These are phyloP conservation scores for Exserohilum rostratum DNA, from an alignment of 2,329 filamentous ascomycete genomes.

Conservation along the genomic window DNA sequence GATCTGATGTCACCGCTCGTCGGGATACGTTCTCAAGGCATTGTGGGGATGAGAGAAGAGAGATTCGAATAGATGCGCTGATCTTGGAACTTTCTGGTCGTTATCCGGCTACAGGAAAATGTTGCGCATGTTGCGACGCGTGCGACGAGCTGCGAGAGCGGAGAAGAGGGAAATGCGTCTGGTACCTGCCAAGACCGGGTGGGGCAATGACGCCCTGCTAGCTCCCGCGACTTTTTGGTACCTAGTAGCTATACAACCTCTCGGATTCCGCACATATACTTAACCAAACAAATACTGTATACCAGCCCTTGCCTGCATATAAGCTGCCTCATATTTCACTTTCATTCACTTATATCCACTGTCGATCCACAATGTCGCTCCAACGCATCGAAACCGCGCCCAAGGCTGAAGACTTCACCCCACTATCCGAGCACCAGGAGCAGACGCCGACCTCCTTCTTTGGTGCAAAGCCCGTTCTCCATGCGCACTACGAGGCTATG, in stretches of 20 bases:
- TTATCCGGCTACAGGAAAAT: neutral
- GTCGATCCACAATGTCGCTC: slow-evolving; percentile 40
- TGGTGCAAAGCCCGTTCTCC: slow-evolving; percentile 71
- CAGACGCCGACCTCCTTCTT: slow-evolving; percentile 77
- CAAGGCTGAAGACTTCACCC: slow-evolving; percentile 64
- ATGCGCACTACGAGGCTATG: slow-evolving; percentile 64
- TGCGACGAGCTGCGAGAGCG: neutral
- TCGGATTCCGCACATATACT: neutral
- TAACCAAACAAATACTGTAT: slow-evolving; percentile 1
- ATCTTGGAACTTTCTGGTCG: neutral
- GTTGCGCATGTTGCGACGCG: neutral
- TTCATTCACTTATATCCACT: too few species aligned
- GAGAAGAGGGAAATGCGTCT: neutral
- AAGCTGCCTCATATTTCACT: neutral
- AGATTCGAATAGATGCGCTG: neutral
- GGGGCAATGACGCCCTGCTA: slow-evolving; percentile 21
- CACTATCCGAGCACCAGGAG: slow-evolving; percentile 71
- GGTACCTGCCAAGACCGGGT: slow-evolving; percentile 19
- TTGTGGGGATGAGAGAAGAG: slow-evolving; percentile 2
- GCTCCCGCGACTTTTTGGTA: slow-evolving; percentile 30
- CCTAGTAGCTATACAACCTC: neutral
- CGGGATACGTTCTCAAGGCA: slow-evolving; percentile 25
- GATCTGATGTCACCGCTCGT: slow-evolving; percentile 9
- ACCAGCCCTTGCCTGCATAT: neutral
- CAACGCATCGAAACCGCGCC: slow-evolving; percentile 64